Evolutionary conservation across 2,329 filamentous ascomycete genomes (phyloP).

Genomic region (Coniochaeta ligniaria): DNA sequence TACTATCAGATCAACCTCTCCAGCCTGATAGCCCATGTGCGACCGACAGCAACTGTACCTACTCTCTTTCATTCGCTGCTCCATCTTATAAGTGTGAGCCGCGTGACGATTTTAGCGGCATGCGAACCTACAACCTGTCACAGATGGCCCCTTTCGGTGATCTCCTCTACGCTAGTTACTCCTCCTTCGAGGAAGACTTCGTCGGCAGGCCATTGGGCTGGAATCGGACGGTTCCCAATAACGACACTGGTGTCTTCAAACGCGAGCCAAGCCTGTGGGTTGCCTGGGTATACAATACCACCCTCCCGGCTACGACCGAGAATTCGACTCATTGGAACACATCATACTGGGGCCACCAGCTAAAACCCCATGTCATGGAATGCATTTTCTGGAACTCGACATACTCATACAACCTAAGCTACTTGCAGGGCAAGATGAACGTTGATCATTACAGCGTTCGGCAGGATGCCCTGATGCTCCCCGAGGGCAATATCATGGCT

Average conservation of each 20-base stretch:
- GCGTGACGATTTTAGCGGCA: constrained; percentile 7
- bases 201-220: constrained; percentile 7
- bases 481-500: constrained; percentile 3
- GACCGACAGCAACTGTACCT: constrained; percentile 8
- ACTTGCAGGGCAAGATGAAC: constrained; percentile 3
- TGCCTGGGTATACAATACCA: constrained; percentile 6
- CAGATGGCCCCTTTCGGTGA: constrained; percentile 6
- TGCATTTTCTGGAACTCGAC: constrained; percentile 8
- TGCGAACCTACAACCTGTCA: constrained; percentile 3
- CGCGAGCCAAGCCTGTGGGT: constrained; percentile 8
- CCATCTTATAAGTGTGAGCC: constrained; percentile 9
- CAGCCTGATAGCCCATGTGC: constrained; percentile 7
- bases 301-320: background rate
- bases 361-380: constrained; percentile 6
- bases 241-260: constrained; percentile 6
- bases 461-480: constrained; percentile 4
- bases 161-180: constrained; percentile 9
- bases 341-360: background rate
- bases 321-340: constrained; percentile 3
- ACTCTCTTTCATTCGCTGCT: constrained; percentile 2
- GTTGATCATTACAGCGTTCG: background rate
- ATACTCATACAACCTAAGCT: constrained; percentile 7
- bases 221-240: constrained; percentile 5
- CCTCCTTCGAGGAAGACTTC: constrained; percentile 6
- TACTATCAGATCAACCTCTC: constrained; percentile 6